Base-by-base conservation (phyloP, 805 yeast genomes). In the Candida ulmi region DNA sequence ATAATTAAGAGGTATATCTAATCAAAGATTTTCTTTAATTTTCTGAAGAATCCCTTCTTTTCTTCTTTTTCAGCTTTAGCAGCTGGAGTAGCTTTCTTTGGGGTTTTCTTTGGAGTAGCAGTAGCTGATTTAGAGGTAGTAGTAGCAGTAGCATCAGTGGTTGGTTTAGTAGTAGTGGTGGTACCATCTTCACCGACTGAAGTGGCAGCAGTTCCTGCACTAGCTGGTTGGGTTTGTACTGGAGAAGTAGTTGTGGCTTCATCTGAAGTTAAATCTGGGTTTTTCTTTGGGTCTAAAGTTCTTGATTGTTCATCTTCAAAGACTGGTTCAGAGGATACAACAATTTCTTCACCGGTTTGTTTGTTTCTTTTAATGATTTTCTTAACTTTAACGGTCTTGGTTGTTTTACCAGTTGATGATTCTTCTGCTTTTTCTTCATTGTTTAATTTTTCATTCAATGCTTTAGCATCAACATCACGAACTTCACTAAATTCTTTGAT, bases 401-500 rank as follows among this genome's bases (percentile, higher is more conserved):
- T 48, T 40, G 43, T 50, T 41, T 42, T 45, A 32, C 46, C n/a
- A n/a, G n/a, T n/a, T n/a, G n/a, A n/a, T n/a, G n/a, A n/a, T n/a
- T n/a, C n/a, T n/a, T n/a, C 51, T n/a, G 26, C 8, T 28, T 21
- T n/a, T 30, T 40, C 39, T 33, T 45, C 47, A 17, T 24, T 37
- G 18, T 57, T 60, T 35, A 65, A 44, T 35, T 61, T 63, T 36
- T 61, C 75, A 50, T 83, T 83, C 49, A 84, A 68, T 37, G 74
- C 68, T 58, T 74, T 66, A 23, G 82, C 76, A 51, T 78, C 76
- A 24, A 76, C 83, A 38, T 72, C 69, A 37, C 69, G 52, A 18
- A 79, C 69, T 48, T 78, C 73, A 35, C 63, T 61, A 54, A 88
- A 83, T 36, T 79, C 95, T 43, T 74, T 67, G 51, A 86, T 75